Conservation (phyloP, 495 filamentous ascomycete species). For the Penicillium cataractarum region DNA sequence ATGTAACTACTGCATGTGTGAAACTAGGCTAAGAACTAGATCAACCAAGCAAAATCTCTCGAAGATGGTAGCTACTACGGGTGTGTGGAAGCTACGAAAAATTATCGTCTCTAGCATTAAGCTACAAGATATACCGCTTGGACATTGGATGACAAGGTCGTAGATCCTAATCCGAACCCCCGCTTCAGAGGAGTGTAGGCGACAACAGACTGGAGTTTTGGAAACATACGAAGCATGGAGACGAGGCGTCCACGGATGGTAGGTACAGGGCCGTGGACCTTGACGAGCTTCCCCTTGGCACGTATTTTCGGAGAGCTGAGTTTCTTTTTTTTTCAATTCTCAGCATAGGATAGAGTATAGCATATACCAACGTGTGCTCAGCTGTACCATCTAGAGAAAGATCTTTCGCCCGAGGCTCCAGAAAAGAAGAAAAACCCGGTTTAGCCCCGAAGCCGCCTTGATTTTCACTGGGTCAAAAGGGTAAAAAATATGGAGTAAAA, state of each 20-base stretch:
- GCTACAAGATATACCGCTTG: not conserved
- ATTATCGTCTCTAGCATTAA: not conserved
- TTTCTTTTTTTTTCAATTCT: not conserved
- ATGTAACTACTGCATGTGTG: not conserved
- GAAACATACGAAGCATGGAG: no score
- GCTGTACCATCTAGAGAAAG: slow-evolving; percentile 1
- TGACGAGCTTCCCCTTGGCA: not conserved
- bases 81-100: not conserved
- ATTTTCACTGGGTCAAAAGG: slow-evolving; percentile 2
- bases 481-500: slow-evolving; percentile 2
- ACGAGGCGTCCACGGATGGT: not conserved
- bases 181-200: not conserved
- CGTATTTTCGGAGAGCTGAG: not conserved
- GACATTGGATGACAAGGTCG: not conserved
- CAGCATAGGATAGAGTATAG: not conserved
- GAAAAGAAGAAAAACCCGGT: slow-evolving; percentile 1
- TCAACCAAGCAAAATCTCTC: not conserved
- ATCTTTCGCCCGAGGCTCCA: slow-evolving; percentile 3
- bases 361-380: slow-evolving; percentile 1
- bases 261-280: not conserved
- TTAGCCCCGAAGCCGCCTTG: slow-evolving; percentile 4
- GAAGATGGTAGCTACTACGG: not conserved
- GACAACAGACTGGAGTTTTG: not conserved
- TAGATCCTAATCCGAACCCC: slow-evolving; percentile 4
- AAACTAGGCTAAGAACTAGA: not conserved